Conservation (phyloP, 163 green algal genomes). For the Chlamydomonas reinhardtii region DNA sequence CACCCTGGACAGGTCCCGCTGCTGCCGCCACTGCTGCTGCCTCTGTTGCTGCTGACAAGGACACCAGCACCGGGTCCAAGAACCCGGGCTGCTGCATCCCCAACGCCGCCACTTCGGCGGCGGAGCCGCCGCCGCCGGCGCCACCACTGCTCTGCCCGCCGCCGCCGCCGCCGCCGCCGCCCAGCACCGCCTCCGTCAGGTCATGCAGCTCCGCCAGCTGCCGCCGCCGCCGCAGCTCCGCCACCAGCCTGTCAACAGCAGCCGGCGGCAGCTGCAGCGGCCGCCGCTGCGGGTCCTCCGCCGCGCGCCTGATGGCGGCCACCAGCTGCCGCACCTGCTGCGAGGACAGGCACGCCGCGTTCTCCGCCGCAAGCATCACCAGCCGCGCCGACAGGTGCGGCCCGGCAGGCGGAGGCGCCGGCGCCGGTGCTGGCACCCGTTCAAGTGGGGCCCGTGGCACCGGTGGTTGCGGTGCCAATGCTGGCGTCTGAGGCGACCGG, state of each 20-base stretch:
- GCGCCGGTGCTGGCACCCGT: no score
- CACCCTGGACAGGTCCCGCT: no score
- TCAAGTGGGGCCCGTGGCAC: no score
- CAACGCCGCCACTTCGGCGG: no score
- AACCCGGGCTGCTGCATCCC: no score
- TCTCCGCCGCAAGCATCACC: slow-evolving; percentile 37
- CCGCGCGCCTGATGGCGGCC: background rate
- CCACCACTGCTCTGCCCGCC: no score
- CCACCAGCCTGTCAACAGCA: slow-evolving; percentile 26
- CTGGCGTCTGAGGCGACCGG: no score
- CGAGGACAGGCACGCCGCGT: slow-evolving; percentile 27
- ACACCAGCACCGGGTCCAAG: no score
- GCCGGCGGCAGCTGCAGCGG: slow-evolving; percentile 14
- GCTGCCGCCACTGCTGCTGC: no score
- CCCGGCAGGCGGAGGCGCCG: no score
- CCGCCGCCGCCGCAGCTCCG: slow-evolving; percentile 3
- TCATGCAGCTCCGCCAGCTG: slow-evolving; percentile 22
- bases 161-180: background rate
- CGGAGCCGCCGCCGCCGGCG: no score
- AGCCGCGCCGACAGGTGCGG: background rate
- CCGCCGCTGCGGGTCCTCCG: background rate
- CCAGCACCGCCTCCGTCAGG: slow-evolving; percentile 6
- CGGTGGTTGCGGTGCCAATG: background rate
- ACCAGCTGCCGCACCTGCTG: slow-evolving; percentile 28
- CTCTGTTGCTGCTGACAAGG: no score